Evolutionary conservation across 202 grass and related monocot genomes (phyloP).

Genomic region (Digitaria exilis): DNA sequence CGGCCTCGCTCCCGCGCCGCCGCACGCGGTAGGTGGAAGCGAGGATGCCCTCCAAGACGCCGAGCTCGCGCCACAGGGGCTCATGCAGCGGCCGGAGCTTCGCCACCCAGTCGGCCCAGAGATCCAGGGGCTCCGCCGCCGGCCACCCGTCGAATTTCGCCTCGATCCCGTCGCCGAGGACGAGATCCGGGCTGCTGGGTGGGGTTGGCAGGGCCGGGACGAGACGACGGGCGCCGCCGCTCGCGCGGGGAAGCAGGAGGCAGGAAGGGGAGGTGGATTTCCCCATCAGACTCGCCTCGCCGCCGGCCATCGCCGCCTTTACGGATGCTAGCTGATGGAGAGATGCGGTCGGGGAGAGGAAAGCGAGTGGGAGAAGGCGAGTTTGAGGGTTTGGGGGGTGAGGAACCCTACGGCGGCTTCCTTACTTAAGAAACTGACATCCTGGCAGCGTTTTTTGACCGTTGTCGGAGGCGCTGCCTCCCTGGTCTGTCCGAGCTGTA

Average conservation of each 20-base stretch:
- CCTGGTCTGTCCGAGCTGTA: too few relatives aligned
- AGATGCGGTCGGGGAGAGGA: too few relatives aligned
- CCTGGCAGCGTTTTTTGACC: too few relatives aligned
- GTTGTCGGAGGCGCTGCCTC: too few relatives aligned
- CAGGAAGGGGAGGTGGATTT: too few relatives aligned
- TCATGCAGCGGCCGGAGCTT: conserved; percentile 30
- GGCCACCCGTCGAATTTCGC: neutral
- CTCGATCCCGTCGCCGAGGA: neutral
- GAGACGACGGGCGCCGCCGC: neutral
- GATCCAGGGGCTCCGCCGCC: neutral
- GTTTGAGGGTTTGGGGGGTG: too few relatives aligned
- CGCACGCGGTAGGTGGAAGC: conserved; percentile 41
- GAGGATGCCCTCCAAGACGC: conserved; percentile 46
- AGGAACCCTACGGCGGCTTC: too few relatives aligned
- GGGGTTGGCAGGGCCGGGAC: neutral
- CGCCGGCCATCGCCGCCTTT: too few relatives aligned
- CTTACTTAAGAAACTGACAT: too few relatives aligned
- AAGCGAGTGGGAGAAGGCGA: too few relatives aligned
- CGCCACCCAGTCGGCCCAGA: conserved; percentile 39
- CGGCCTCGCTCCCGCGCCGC: conserved; percentile 6
- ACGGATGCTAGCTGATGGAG: too few relatives aligned
- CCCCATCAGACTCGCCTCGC: too few relatives aligned
- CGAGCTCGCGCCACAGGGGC: conserved; percentile 23
- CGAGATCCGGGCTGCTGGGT: neutral
- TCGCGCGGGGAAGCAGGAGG: neutral